A percentile compares a stretch with the other conserved stretches of the same genome.
These are phyloP conservation scores for Amauroascus niger DNA, from an alignment of 2,329 filamentous ascomycete genomes.

Conservation along the genomic window DNA sequence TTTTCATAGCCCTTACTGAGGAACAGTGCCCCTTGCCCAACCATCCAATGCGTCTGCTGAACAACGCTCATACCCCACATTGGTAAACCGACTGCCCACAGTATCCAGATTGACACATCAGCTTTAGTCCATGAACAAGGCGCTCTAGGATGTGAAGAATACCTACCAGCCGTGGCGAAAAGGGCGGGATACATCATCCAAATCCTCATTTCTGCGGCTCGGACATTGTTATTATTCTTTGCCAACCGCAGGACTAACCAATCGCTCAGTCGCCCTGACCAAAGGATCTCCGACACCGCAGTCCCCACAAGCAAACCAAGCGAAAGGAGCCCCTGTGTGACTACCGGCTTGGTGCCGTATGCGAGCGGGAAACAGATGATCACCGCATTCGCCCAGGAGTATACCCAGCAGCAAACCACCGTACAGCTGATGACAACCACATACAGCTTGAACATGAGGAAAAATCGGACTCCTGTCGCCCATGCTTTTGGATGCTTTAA, in stretches of 20 bases:
- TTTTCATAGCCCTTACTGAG: conserved; percentile 36
- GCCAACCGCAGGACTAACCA: conserved; percentile 41
- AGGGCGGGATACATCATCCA: conserved; percentile 49
- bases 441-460: conserved; percentile 40
- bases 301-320: conserved; percentile 47
- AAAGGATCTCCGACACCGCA: conserved; percentile 43
- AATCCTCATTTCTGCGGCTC: conserved; percentile 46
- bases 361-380: conserved; percentile 47
- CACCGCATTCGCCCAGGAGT: conserved; percentile 48
- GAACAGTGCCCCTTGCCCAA: conserved; percentile 48
- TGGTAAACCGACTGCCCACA: conserved; percentile 37
- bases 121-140: neutral
- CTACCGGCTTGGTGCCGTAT: conserved; percentile 40
- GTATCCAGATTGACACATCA: neutral
- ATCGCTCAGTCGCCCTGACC: conserved; percentile 47
- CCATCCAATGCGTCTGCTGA: conserved; percentile 46
- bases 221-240: conserved; percentile 35
- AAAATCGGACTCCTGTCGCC: conserved; percentile 40
- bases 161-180: conserved; percentile 36
- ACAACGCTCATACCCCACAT: conserved; percentile 50
- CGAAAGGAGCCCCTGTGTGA: conserved; percentile 47
- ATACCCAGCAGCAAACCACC: conserved; percentile 46
- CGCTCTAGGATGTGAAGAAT: neutral
- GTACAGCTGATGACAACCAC: conserved; percentile 40
- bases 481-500: conserved; percentile 44